Percentiles rank a stretch among this genome's conserved stretches.
phyloP scores from a whole-genome alignment of 2,329 filamentous ascomycete genomes.

The Beauveria brongniartii region DNA sequence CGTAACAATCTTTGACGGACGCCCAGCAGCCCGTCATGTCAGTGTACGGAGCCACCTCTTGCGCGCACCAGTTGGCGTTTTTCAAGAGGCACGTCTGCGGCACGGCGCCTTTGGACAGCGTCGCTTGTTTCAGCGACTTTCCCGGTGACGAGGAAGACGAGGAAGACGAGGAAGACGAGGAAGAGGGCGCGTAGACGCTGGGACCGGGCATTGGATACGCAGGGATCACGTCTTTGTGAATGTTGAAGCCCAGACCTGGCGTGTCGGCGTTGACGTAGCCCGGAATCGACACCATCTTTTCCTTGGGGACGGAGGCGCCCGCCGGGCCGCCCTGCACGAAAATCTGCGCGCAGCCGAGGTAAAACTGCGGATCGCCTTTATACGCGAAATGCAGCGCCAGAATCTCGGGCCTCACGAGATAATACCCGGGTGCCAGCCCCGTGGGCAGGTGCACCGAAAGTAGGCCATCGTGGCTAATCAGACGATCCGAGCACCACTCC shows the following conservation, averaged over 20 bases:
- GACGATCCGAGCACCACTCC: slow-evolving; percentile 63
- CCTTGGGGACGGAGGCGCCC: slow-evolving; percentile 37
- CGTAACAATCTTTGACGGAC: slow-evolving; percentile 46
- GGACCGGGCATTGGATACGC: slow-evolving; percentile 49
- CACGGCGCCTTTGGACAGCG: slow-evolving; percentile 37
- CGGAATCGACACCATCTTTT: slow-evolving; percentile 54
- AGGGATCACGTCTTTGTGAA: slow-evolving; percentile 43
- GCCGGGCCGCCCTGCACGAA: slow-evolving; percentile 44
- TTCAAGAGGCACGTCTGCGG: slow-evolving; percentile 51
- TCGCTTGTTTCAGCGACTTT: slow-evolving; percentile 11
- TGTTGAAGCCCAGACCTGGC: slow-evolving; percentile 53
- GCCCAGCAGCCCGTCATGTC: slow-evolving; percentile 53
- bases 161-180: neutral
- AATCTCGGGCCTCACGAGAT: slow-evolving; percentile 64
- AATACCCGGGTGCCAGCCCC: slow-evolving; percentile 56
- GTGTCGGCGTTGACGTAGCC: slow-evolving; percentile 51
- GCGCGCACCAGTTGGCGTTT: slow-evolving; percentile 67
- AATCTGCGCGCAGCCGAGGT: slow-evolving; percentile 63
- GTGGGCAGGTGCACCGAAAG: slow-evolving; percentile 54
- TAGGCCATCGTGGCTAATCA: slow-evolving; percentile 56
- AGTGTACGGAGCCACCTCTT: slow-evolving; percentile 49
- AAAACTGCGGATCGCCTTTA: slow-evolving; percentile 60
- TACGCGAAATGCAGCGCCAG: slow-evolving; percentile 59
- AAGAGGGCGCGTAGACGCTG: slow-evolving; percentile 34
- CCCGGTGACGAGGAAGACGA: neutral